Evolutionary conservation across 176 grass and related monocot genomes (phyloP).

Genomic region (Oryza glumipatula): DNA sequence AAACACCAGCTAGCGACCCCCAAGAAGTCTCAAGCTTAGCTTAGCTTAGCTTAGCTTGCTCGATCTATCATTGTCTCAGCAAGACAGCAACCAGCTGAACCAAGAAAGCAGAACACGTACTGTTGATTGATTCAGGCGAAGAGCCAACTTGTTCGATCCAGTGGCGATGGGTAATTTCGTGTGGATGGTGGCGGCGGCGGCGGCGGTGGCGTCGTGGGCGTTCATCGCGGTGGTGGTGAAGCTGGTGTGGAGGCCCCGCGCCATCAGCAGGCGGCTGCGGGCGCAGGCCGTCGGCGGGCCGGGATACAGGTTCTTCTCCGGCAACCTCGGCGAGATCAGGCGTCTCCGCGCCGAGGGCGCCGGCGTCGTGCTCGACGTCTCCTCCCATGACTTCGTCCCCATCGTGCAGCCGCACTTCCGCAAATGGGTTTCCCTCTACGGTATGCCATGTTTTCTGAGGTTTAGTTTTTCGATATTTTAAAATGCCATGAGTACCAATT

Average conservation of each 20-base stretch:
- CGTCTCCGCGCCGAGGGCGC: neutral
- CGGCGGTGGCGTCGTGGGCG: conserved; percentile 31
- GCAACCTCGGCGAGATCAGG: neutral
- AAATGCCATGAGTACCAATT: too few relatives aligned
- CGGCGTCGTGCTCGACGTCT: conserved; percentile 17
- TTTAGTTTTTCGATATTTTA: too few relatives aligned
- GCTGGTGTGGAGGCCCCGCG: conserved; percentile 54
- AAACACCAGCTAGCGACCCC: too few relatives aligned
- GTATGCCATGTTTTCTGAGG: neutral
- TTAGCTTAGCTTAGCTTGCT: too few relatives aligned
- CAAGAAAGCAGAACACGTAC: too few relatives aligned
- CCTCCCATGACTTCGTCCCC: conserved; percentile 52
- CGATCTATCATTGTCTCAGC: too few relatives aligned
- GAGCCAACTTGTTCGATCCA: too few relatives aligned
- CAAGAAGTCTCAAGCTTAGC: too few relatives aligned
- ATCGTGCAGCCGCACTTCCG: conserved; percentile 52
- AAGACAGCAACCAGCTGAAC: too few relatives aligned
- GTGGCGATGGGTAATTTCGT: conserved; percentile 1
- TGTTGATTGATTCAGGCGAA: neutral
- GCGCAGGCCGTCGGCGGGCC: conserved; percentile 60
- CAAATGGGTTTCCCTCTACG: conserved; percentile 56
- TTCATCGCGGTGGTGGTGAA: conserved; percentile 42
- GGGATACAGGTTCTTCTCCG: conserved; percentile 39
- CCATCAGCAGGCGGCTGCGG: neutral
- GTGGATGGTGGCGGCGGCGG: conserved; percentile 29